Base-by-base conservation (phyloP, 495 filamentous ascomycete species). In the Talaromyces borbonicus region DNA sequence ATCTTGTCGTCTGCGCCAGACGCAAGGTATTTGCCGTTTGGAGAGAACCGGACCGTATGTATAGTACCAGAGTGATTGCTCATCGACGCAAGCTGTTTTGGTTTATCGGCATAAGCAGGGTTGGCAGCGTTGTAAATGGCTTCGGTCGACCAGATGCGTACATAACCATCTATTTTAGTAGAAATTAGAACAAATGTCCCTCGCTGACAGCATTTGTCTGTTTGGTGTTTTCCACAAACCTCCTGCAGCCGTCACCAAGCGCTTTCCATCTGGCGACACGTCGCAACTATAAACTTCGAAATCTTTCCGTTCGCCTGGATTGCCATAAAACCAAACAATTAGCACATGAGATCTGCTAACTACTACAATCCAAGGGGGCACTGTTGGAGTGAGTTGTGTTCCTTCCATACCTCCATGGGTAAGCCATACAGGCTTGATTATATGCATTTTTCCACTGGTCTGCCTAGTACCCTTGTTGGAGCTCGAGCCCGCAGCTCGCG, bases 1-100 rank as follows among this genome's bases (percentile, higher is more conserved):
- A 99, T 87, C 68, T 95, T 95, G 62, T 99, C 92, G 62, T 99
- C 92, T 45, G 93, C 93, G 42, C 92, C 92, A 3, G 89, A 95
- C 15, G 93, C 92, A 40, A 99, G 75, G 57, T 95, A 97, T 56
- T 83, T 85, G 26, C 86, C 85, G 56, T 90, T 95, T 4, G 85
- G 83, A 11, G 90, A 94, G 63, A 99, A 99, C 42, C 92, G 84
- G 40, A 97, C 92, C 0, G 89, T 86, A 60, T 96, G 88, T 49
- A 99, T 95, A 11, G 92, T 96, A 30, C 92, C 92, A 4, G 93
- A 89, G 62, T 99, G 92, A 53, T 96, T 87, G 78, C 88, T 95
- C 80, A 99, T 86, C 49, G 90, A 90, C 54, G 90, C 94, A 43
- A 99, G 76, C 66, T 99, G 92, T 56, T 86, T 87, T 18, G 92